Percentiles rank a stretch among this genome's conserved stretches.
These are phyloP conservation scores for Kwoniella dendrophila DNA, from an alignment of 768 basidiomycete genomes.

Conservation along the genomic window DNA sequence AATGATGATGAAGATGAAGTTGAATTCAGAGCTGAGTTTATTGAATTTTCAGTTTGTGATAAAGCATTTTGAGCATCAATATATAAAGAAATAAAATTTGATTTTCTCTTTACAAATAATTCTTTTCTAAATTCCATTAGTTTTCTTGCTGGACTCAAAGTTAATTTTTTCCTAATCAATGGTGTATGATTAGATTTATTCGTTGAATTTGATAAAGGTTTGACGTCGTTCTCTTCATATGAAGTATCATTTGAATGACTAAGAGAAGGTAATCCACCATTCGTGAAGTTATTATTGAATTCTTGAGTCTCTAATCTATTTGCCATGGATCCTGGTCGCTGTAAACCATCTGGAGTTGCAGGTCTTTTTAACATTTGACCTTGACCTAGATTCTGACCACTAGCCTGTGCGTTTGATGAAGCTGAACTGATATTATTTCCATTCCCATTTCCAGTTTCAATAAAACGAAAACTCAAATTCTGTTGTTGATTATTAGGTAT, in stretches of 20 bases:
- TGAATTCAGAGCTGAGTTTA: not conserved
- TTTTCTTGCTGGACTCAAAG: constrained; percentile 7
- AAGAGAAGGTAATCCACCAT: too few species aligned
- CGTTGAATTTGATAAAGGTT: too few species aligned
- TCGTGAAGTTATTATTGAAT: too few species aligned
- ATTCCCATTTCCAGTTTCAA: too few species aligned
- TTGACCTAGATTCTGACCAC: too few species aligned
- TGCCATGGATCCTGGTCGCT: not conserved
- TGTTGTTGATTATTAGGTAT: not conserved
- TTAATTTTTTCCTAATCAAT: not conserved
- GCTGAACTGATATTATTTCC: too few species aligned
- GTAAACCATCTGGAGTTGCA: constrained; percentile 1
- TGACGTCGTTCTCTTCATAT: too few species aligned
- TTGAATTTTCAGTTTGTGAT: constrained; percentile 6
- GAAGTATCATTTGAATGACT: too few species aligned
- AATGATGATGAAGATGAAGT: not conserved
- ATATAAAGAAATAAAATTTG: constrained; percentile 40
- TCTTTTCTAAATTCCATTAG: constrained; percentile 20
- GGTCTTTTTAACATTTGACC: constrained; percentile 1
- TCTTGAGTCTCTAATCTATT: too few species aligned
- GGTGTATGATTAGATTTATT: too few species aligned
- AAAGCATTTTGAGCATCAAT: constrained; percentile 41
- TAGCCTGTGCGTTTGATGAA: too few species aligned
- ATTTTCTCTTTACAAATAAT: constrained; percentile 38
- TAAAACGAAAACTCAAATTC: not conserved